These are phyloP conservation scores for Canavalia ensiformis DNA, from an alignment of 306 rosid genomes.

Conservation along the genomic window DNA sequence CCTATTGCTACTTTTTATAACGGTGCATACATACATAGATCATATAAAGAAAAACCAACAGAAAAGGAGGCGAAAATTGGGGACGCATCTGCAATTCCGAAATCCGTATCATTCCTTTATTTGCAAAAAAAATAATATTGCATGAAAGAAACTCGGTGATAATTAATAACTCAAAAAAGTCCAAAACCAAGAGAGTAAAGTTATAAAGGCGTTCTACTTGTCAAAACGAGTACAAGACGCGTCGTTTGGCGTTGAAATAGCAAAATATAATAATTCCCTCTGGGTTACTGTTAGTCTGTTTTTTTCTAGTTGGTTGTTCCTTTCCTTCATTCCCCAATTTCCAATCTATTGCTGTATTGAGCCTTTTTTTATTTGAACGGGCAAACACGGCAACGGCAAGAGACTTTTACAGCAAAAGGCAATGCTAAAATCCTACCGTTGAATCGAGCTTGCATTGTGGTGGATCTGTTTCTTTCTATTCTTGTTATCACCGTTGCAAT, in stretches of 20 bases:
- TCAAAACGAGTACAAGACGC: constrained; percentile 20
- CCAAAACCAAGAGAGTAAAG: background rate
- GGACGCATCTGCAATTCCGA: no score
- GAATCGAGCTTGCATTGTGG: constrained; percentile 7
- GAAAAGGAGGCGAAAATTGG: no score
- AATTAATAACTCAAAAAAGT: no score
- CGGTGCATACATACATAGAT: background rate
- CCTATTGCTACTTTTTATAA: background rate
- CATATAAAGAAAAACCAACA: no score
- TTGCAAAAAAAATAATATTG: no score
- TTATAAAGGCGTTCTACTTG: background rate
- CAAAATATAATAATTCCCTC: background rate
- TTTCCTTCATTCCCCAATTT: background rate
- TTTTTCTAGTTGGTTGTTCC: background rate
- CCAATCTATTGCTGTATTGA: constrained; percentile 33
- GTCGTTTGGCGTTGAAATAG: constrained; percentile 25
- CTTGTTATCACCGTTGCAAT: background rate
- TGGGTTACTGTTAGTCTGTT: background rate
- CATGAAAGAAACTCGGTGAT: no score
- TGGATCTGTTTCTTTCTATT: constrained; percentile 22
- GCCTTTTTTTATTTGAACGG: background rate
- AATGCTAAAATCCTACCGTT: background rate
- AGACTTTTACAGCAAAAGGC: background rate
- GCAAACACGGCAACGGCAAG: background rate
- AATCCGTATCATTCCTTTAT: no score